These are phyloP conservation scores for Sechiopsis laciniata DNA, from an alignment of 306 rosid species.

Conservation along the genomic window DNA sequence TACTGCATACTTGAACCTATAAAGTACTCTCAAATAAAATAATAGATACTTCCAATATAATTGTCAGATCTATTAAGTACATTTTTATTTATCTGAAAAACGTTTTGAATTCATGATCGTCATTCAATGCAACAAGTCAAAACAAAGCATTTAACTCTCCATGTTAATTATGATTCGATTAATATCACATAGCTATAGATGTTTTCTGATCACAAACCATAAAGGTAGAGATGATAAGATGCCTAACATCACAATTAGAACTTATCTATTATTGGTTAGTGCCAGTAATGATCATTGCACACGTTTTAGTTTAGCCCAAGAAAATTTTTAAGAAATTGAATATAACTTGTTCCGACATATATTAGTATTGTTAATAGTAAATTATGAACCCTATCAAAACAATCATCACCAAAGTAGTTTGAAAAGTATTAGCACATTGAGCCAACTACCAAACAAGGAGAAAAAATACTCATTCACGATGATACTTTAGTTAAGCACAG, in stretches of 20 bases:
- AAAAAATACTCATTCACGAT: not conserved
- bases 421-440: not conserved
- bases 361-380: not conserved
- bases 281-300: not conserved
- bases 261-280: not conserved
- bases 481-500: not conserved
- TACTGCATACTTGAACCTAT: not conserved
- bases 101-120: not conserved
- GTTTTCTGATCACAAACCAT: not conserved
- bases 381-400: not conserved
- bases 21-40: not conserved
- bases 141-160: not conserved
- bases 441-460: not conserved
- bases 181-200: not conserved
- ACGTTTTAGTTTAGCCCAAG: constrained; percentile 9
- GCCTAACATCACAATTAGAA: not conserved
- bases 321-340: not conserved
- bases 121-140: not conserved
- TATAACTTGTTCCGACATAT: not conserved
- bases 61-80: not conserved
- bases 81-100: not conserved
- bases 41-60: not conserved
- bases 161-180: not conserved
- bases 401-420: constrained; percentile 7
- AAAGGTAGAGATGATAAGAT: not conserved